These are phyloP conservation scores for Acanthamoeba royreba DNA, from an alignment of 208 protist species.

Conservation along the genomic window DNA sequence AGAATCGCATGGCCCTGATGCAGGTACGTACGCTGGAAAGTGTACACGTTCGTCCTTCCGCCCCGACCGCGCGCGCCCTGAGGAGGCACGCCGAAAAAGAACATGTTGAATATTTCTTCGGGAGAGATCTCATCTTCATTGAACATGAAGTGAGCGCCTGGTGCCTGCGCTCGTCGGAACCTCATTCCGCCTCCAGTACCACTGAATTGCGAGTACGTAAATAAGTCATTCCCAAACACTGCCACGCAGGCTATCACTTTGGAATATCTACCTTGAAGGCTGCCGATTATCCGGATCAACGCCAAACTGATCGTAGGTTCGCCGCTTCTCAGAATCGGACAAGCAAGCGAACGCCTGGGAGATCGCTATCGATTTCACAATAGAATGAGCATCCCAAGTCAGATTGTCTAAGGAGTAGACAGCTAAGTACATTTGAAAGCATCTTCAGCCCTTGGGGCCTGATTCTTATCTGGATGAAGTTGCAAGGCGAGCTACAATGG, in stretches of 20 bases:
- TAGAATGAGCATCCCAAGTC: background rate
- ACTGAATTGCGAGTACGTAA: background rate
- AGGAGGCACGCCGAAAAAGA: conserved; percentile 33
- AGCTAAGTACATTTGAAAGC: conserved; percentile 60
- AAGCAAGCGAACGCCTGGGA: conserved; percentile 61
- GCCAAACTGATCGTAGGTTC: conserved; percentile 54
- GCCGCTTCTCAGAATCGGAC: conserved; percentile 48
- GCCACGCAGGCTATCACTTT: background rate
- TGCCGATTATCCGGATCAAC: background rate
- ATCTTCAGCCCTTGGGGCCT: conserved; percentile 64
- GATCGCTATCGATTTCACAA: background rate
- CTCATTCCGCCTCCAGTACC: background rate
- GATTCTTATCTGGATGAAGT: conserved; percentile 68
- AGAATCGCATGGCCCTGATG: background rate
- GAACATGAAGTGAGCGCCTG: background rate
- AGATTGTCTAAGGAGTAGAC: background rate
- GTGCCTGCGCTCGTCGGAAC: background rate
- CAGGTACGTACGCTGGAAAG: background rate
- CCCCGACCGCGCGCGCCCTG: background rate
- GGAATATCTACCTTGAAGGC: background rate
- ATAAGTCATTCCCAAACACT: background rate
- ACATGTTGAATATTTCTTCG: conserved; percentile 60
- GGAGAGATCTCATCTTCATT: conserved; percentile 53
- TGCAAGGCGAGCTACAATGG: conserved; percentile 52
- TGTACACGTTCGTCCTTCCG: background rate